Percentiles rank a stretch among this genome's conserved stretches.
Evolutionary conservation across 257 asterid species (phyloP).

Genomic region (Solanum chilense): DNA sequence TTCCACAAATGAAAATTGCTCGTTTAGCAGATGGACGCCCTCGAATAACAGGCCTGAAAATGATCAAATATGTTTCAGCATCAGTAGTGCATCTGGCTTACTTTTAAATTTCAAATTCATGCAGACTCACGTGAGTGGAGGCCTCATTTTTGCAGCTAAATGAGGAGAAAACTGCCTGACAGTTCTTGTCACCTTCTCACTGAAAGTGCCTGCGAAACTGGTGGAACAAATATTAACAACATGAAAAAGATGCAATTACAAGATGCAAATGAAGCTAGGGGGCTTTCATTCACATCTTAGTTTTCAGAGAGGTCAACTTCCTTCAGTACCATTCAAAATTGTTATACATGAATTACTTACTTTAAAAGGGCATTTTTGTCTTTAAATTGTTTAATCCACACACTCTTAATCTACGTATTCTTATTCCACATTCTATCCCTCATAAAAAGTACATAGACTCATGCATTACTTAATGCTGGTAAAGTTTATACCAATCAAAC

Average conservation of each 20-base stretch:
- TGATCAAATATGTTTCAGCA: conserved; percentile 8
- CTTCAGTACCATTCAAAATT: background rate
- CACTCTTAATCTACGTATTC: background rate
- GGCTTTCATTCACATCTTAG: background rate
- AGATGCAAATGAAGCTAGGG: background rate
- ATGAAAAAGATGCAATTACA: conserved; percentile 3
- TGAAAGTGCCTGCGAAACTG: conserved; percentile 94
- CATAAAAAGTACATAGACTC: background rate
- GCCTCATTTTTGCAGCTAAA: conserved; percentile 98
- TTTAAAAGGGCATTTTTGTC: background rate
- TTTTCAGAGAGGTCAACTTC: no score
- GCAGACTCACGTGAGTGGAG: conserved; percentile 68
- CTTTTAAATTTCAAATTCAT: background rate
- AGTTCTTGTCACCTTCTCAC: conserved; percentile 85
- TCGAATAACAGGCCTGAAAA: conserved; percentile 83
- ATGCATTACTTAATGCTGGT: background rate
- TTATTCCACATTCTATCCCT: background rate
- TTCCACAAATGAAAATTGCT: conserved; percentile 75
- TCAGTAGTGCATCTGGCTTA: conserved; percentile 3
- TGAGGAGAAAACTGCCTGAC: conserved; percentile 93
- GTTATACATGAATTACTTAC: background rate
- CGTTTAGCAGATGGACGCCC: conserved; percentile 94
- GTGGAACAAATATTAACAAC: conserved; percentile 15
- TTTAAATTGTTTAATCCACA: background rate
- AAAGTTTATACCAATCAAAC: background rate